Conservation (phyloP, 169 alveolate genomes). For the Cryptosporidium bovis region DNA sequence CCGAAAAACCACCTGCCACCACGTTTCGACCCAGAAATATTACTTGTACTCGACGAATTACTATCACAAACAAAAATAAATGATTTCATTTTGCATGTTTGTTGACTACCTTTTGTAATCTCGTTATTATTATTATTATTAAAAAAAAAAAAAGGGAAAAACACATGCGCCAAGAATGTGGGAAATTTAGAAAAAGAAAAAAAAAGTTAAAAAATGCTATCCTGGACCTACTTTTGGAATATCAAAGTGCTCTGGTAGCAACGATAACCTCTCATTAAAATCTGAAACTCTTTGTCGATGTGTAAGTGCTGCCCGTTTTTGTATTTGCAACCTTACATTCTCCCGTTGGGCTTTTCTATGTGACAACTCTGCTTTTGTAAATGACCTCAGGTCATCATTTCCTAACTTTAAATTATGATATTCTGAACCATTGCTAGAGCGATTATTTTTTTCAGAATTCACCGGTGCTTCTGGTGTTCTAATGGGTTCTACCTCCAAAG, state of each 20-base stretch:
- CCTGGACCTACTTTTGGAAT: conserved; percentile 93
- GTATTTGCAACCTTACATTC: conserved; percentile 82
- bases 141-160: neutral
- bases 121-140: too few species aligned
- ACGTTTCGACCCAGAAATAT: neutral
- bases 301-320: conserved; percentile 81
- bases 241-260: conserved; percentile 90
- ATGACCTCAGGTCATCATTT: neutral
- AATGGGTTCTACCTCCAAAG: too few species aligned
- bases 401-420: neutral
- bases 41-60: conserved; percentile 1
- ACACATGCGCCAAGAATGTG: conserved; percentile 61
- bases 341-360: conserved; percentile 84
- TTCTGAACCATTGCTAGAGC: neutral
- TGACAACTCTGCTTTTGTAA: conserved; percentile 81
- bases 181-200: neutral
- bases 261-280: conserved; percentile 86
- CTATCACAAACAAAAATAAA: conserved; percentile 47
- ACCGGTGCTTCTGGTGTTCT: too few species aligned
- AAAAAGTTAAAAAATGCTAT: conserved; percentile 19
- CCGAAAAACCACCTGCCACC: conserved; percentile 65
- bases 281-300: conserved; percentile 88
- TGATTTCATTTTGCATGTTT: conserved; percentile 52
- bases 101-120: neutral
- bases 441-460: neutral